Conservation (phyloP, 2,329 filamentous ascomycete species). For the Cryoendolithus antarcticus region DNA sequence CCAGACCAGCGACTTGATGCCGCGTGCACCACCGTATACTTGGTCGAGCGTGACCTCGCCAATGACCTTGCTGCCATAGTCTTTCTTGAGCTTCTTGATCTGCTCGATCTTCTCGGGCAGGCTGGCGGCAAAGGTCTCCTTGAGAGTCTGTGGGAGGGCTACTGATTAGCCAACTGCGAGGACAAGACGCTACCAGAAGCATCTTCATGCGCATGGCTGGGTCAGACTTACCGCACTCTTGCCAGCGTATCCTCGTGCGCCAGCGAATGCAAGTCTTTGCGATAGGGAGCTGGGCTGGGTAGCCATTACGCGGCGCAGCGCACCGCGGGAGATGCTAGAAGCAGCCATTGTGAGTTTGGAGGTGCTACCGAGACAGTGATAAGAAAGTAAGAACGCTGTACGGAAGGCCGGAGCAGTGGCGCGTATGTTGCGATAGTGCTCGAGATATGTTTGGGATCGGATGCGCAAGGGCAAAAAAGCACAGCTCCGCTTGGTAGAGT, state of each 20-base stretch:
- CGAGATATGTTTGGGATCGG: too few relatives aligned
- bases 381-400: too few relatives aligned
- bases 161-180: too few relatives aligned
- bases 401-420: too few relatives aligned
- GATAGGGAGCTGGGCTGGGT: slow-evolving; percentile 35
- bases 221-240: slow-evolving; percentile 63
- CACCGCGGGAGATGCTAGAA: slow-evolving; percentile 43
- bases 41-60: slow-evolving; percentile 98
- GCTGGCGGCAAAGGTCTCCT: slow-evolving; percentile 95
- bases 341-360: slow-evolving; percentile 15
- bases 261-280: slow-evolving; percentile 56
- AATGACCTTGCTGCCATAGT: slow-evolving; percentile 87
- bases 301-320: slow-evolving; percentile 65
- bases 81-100: slow-evolving; percentile 98
- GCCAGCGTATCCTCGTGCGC: slow-evolving; percentile 80
- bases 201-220: too few relatives aligned
- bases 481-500: too few relatives aligned
- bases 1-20: slow-evolving; percentile 98
- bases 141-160: slow-evolving; percentile 57
- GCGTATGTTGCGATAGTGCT: too few relatives aligned
- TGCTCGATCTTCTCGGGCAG: slow-evolving; percentile 95
- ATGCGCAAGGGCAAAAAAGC: too few relatives aligned
- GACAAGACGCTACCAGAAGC: too few relatives aligned
- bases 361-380: too few relatives aligned
- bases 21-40: slow-evolving; percentile 97